Base-by-base conservation (phyloP, 2,329 filamentous ascomycete species). In the Aspergillus bombycis region DNA sequence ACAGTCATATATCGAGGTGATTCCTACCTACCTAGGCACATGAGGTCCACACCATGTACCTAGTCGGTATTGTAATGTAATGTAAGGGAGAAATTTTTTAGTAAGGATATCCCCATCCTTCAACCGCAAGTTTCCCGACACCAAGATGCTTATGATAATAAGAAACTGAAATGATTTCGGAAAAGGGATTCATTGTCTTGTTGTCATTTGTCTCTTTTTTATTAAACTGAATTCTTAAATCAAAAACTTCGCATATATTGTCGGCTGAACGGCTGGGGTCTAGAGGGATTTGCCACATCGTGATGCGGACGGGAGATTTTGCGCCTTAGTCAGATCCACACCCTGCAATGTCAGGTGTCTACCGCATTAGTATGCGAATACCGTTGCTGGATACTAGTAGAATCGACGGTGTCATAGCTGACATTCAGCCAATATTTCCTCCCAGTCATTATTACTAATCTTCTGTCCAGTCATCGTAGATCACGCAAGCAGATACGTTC, bases 321-420 rank as follows among this genome's bases (percentile, higher is more conserved):
- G 61, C 28, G 57, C 63, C 57, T 58, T 43, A 52, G 63, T 48
- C 28, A 57, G 60, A 43, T 57, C 60, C 54, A 65, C 60, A 57
- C 32, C 53, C 57, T 62, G 63, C 63, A 65, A 65, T 59, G 59
- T 63, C 62, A 57, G 38, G 26, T 62, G n/a, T 41, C 52, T 57
- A 54, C 52, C 23, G 30, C 57, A 46, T 19, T 41, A n/a, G 38
- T 32, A 53, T 59, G 21, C 46, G 30, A 41, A n/a, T 52, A 21
- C 46, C n/a, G 32, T 28, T 41, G 46, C 36, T 28, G 48, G 28
- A 52, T 32, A n/a, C n/a, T n/a, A n/a, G n/a, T n/a, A 32, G n/a
- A 12, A 21, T 32, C 9, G 46, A 52, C 16, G 16, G 46, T 32
- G 26, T 30, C 26, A 10, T n/a, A n/a, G 45, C 30, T 38, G n/a